Conservation (phyloP, 345 rosid species). For the Boechera divaricarpa region DNA sequence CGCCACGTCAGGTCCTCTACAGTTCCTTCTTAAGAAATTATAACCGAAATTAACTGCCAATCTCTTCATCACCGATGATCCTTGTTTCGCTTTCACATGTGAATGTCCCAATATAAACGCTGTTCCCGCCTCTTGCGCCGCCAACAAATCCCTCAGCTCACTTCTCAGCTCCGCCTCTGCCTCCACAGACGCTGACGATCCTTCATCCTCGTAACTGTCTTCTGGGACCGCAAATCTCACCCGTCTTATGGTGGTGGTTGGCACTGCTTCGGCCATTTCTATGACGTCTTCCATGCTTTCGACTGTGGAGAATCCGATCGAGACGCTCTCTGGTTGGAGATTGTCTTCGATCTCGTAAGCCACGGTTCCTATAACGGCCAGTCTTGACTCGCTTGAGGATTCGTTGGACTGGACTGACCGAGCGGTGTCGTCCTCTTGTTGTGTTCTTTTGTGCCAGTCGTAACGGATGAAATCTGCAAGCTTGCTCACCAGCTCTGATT, state of each 20-base stretch:
- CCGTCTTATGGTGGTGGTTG: constrained; percentile 45
- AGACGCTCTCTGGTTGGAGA: constrained; percentile 71
- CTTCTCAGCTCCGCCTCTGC: constrained; percentile 52
- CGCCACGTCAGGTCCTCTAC: constrained; percentile 90
- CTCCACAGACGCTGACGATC: constrained; percentile 29
- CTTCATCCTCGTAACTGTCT: constrained; percentile 48
- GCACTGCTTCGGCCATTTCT: constrained; percentile 62
- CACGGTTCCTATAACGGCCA: constrained; percentile 81
- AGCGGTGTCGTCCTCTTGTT: constrained; percentile 47
- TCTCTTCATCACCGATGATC: constrained; percentile 80
- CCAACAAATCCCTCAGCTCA: constrained; percentile 73
- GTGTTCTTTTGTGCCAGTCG: constrained; percentile 61
- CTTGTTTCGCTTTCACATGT: constrained; percentile 91
- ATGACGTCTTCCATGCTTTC: constrained; percentile 71
- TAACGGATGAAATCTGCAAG: constrained; percentile 79
- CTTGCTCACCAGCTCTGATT: constrained; percentile 68
- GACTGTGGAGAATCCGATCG: constrained; percentile 67
- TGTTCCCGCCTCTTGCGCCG: constrained; percentile 82
- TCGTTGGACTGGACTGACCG: constrained; percentile 52
- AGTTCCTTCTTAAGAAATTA: constrained; percentile 87
- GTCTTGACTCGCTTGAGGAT: constrained; percentile 65
- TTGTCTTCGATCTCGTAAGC: constrained; percentile 68
- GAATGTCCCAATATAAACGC: constrained; percentile 95
- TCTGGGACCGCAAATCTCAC: constrained; percentile 78
- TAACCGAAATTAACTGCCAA: constrained; percentile 80